phyloP scores from a whole-genome alignment of 2,329 filamentous ascomycete species.

The Aspergillus vadensis region DNA sequence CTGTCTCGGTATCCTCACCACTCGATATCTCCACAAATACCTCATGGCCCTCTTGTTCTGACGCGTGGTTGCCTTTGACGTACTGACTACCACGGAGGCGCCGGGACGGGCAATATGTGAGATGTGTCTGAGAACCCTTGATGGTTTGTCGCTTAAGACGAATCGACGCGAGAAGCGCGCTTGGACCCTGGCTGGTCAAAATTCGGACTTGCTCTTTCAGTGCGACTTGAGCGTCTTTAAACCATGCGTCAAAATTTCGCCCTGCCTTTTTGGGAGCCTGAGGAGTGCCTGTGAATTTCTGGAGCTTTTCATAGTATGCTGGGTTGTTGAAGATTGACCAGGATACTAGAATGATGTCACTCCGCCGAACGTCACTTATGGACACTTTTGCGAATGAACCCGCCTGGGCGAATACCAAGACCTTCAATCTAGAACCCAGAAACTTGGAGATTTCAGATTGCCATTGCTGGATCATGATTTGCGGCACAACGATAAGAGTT shows the following conservation, averaged over 20 bases:
- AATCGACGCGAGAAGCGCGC: conserved; percentile 36
- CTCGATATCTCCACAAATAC: conserved; percentile 22
- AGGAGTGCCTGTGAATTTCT: conserved; percentile 53
- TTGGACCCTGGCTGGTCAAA: conserved; percentile 34
- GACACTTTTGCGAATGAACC: conserved; percentile 44
- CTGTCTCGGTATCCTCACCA: conserved; percentile 18
- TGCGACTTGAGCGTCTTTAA: conserved; percentile 46
- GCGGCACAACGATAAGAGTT: conserved; percentile 62
- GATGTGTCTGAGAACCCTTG: conserved; percentile 39
- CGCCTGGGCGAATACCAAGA: conserved; percentile 49
- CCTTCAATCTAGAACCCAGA: conserved; percentile 44
- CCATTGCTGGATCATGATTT: conserved; percentile 62
- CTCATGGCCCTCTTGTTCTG: conserved; percentile 1
- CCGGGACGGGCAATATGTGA: conserved; percentile 41
- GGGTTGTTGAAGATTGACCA: conserved; percentile 52
- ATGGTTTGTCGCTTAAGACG: conserved; percentile 30
- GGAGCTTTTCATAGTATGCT: conserved; percentile 54
- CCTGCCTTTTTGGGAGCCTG: conserved; percentile 43
- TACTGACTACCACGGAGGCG: conserved; percentile 34
- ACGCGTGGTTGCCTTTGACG: conserved; percentile 18
- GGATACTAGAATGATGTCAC: conserved; percentile 59
- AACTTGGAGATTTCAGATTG: conserved; percentile 56
- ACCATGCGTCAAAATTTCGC: conserved; percentile 58
- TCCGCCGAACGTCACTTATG: conserved; percentile 49
- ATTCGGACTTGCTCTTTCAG: conserved; percentile 47